These are phyloP conservation scores for Aristolochia fimbriata DNA, from an alignment of 164 flowering plant genomes.

Conservation along the genomic window DNA sequence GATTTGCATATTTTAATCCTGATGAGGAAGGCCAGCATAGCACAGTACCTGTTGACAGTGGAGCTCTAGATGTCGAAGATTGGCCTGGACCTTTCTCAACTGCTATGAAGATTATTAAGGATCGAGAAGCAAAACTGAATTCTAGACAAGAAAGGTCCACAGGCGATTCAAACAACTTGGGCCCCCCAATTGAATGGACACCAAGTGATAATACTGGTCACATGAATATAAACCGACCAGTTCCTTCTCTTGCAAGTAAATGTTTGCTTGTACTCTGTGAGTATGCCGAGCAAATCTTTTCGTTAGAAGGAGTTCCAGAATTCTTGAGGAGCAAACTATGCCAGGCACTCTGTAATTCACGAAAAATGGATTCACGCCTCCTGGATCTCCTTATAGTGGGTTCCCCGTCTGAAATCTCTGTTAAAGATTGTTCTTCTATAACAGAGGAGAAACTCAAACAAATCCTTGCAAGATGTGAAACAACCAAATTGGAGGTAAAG, in stretches of 20 bases:
- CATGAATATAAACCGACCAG: slow-evolving; percentile 3
- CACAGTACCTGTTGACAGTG: slow-evolving; percentile 8
- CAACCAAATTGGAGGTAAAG: slow-evolving; percentile 41
- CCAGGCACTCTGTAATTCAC: slow-evolving; percentile 47
- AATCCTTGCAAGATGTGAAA: slow-evolving; percentile 37
- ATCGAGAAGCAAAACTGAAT: slow-evolving; percentile 25
- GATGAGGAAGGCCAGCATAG: slow-evolving; percentile 18
- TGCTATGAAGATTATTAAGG: slow-evolving; percentile 68
- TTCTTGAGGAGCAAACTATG: slow-evolving; percentile 40
- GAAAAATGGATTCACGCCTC: slow-evolving; percentile 45
- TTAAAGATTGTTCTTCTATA: slow-evolving; percentile 68
- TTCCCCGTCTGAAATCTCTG: slow-evolving; percentile 58
- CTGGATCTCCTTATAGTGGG: slow-evolving; percentile 48
- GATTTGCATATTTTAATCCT: slow-evolving; percentile 40
- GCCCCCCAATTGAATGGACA: slow-evolving; percentile 31
- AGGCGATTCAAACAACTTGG: slow-evolving; percentile 4
- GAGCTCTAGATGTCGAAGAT: slow-evolving; percentile 36
- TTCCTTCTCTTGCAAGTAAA: slow-evolving; percentile 51
- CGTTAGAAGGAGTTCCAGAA: slow-evolving; percentile 65
- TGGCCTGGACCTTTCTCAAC: slow-evolving; percentile 98
- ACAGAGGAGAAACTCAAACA: slow-evolving; percentile 49
- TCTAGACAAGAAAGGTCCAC: slow-evolving; percentile 5
- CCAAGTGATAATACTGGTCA: slow-evolving; percentile 23
- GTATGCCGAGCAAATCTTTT: slow-evolving; percentile 50
- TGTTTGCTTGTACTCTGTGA: slow-evolving; percentile 39